These are phyloP conservation scores for Wickerhamiella infanticola DNA, from an alignment of 1,139 yeast genomes.

Conservation along the genomic window DNA sequence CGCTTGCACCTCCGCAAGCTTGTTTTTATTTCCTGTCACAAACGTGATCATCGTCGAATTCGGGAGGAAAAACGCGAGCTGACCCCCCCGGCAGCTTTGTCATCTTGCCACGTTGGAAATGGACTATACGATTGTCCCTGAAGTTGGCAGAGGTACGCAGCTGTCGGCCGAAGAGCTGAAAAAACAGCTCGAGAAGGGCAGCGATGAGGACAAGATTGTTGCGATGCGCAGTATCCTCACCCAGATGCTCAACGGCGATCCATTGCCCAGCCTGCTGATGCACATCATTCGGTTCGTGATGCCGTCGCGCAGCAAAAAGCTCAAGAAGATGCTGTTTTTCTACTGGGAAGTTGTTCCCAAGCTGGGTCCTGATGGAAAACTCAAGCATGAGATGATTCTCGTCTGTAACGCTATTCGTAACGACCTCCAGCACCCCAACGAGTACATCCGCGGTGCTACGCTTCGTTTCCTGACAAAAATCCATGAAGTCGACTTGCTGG, in stretches of 20 bases:
- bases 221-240: slow-evolving; percentile 82
- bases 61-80: no score
- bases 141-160: neutral
- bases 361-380: slow-evolving; percentile 69
- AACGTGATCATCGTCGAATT: slow-evolving; percentile 10
- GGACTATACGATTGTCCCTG: slow-evolving; percentile 2
- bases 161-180: slow-evolving; percentile 39
- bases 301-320: slow-evolving; percentile 85
- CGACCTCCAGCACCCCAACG: slow-evolving; percentile 96
- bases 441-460: slow-evolving; percentile 89
- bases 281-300: slow-evolving; percentile 91
- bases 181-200: slow-evolving; percentile 71
- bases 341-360: slow-evolving; percentile 99
- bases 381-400: slow-evolving; percentile 96
- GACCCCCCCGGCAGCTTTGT: neutral
- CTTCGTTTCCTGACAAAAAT: slow-evolving; percentile 80
- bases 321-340: slow-evolving; percentile 82
- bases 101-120: slow-evolving; percentile 1
- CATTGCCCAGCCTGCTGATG: slow-evolving; percentile 92
- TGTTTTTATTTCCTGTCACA: slow-evolving; percentile 71
- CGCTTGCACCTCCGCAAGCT: slow-evolving; percentile 66
- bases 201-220: slow-evolving; percentile 72
- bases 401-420: slow-evolving; percentile 97
- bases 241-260: slow-evolving; percentile 83
- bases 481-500: slow-evolving; percentile 85